Percentiles rank a stretch among this genome's conserved stretches.
These are phyloP conservation scores for Marasmius sp. DNA, from an alignment of 1,284 basidiomycete genomes.

Conservation along the genomic window DNA sequence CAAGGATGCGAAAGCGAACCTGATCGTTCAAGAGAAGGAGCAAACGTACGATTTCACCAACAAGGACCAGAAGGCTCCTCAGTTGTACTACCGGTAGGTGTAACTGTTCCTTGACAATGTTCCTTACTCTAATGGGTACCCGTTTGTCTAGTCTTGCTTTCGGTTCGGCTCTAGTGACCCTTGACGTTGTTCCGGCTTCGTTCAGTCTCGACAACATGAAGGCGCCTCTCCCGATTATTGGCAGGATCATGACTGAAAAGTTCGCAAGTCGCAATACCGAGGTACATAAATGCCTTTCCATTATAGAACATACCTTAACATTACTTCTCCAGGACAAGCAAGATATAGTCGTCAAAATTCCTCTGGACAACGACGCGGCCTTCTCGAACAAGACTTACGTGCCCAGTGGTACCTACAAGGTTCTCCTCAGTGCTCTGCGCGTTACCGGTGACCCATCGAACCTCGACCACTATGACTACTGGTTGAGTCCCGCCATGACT, in stretches of 20 bases:
- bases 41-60: background rate
- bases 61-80: background rate
- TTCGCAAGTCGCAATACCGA: background rate
- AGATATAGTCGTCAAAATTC: background rate
- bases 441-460: background rate
- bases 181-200: background rate
- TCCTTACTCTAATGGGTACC: background rate
- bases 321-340: background rate
- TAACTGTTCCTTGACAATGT: background rate
- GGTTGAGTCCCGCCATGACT: too few species aligned
- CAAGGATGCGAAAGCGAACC: background rate
- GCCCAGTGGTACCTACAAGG: background rate
- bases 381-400: background rate
- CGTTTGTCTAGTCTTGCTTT: background rate
- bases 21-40: background rate
- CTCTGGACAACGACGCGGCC: background rate
- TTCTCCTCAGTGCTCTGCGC: background rate
- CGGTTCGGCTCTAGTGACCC: background rate
- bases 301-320: background rate
- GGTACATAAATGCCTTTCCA: background rate
- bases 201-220: background rate
- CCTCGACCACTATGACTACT: background rate
- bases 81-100: background rate
- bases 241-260: background rate
- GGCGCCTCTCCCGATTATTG: background rate